These are phyloP conservation scores for Blastocystis sp. DNA, from an alignment of 352 stramenopile genomes.

Conservation along the genomic window DNA sequence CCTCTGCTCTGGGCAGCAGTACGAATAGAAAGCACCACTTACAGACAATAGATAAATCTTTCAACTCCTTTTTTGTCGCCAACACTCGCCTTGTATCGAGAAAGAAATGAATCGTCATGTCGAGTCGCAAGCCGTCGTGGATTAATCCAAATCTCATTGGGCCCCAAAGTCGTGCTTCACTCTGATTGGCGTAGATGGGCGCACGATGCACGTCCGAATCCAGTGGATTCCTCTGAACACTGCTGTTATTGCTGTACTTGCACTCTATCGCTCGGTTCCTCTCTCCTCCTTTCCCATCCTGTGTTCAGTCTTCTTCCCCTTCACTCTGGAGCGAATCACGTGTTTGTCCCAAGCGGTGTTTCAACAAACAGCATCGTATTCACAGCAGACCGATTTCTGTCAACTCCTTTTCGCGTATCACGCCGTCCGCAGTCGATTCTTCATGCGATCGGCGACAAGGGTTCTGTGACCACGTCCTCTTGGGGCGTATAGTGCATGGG, in stretches of 20 bases:
- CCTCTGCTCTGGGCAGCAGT: not conserved
- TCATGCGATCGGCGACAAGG: not conserved
- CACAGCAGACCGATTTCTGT: too few relatives aligned
- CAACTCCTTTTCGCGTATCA: too few relatives aligned
- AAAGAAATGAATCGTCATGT: not conserved
- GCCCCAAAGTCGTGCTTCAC: not conserved
- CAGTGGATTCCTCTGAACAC: not conserved
- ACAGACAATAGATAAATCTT: not conserved
- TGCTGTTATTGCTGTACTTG: too few relatives aligned
- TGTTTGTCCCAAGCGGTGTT: too few relatives aligned
- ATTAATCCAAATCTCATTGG: not conserved
- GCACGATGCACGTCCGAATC: not conserved
- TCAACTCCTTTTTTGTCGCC: not conserved
- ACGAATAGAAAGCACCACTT: not conserved
- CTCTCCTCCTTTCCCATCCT: too few relatives aligned
- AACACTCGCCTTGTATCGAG: not conserved
- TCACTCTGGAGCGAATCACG: too few relatives aligned
- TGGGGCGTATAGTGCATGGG: not conserved
- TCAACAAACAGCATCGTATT: too few relatives aligned
- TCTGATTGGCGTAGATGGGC: not conserved
- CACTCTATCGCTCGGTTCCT: too few relatives aligned
- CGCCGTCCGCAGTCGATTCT: too few relatives aligned
- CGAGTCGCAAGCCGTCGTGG: not conserved
- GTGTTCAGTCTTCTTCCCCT: too few relatives aligned
- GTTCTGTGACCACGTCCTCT: not conserved